A percentile compares a stretch with the other conserved stretches of the same genome.
These are phyloP conservation scores for Sordaria brevicollis DNA, from an alignment of 495 filamentous ascomycete species.

Conservation along the genomic window DNA sequence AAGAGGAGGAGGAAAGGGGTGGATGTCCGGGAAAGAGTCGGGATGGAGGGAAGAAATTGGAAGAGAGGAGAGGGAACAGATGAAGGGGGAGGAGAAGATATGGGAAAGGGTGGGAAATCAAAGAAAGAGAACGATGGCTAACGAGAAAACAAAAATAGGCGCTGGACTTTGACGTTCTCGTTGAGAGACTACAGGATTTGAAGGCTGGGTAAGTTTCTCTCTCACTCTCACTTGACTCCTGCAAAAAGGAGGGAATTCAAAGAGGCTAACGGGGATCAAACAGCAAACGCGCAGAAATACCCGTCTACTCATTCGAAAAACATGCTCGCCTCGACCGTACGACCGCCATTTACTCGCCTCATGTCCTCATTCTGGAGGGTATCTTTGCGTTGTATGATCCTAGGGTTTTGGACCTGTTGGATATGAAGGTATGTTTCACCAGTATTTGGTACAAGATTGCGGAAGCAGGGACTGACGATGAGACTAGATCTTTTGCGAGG, in stretches of 20 bases:
- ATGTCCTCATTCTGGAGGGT: slow-evolving; percentile 89
- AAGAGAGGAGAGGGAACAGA: not conserved
- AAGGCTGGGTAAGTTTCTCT: slow-evolving; percentile 68
- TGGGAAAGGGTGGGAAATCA: not conserved
- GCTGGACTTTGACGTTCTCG: slow-evolving; percentile 87
- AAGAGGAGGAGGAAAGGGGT: too few relatives aligned
- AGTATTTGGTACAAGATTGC: not conserved
- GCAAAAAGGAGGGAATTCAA: too few relatives aligned
- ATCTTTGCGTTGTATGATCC: slow-evolving; percentile 91
- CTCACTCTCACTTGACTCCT: not conserved
- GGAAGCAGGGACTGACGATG: not conserved
- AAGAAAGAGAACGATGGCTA: not conserved
- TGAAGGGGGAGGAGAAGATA: slow-evolving; percentile 7
- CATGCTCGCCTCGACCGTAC: slow-evolving; percentile 73
- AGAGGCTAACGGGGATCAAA: too few relatives aligned
- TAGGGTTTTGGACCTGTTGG: slow-evolving; percentile 74
- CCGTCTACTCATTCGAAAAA: slow-evolving; percentile 89
- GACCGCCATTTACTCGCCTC: slow-evolving; percentile 86
- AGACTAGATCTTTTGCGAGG: slow-evolving; percentile 81
- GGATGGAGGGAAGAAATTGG: too few relatives aligned
- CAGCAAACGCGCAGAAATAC: slow-evolving; percentile 87
- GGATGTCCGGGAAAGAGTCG: too few relatives aligned
- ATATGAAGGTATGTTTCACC: slow-evolving; percentile 62
- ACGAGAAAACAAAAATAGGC: too few relatives aligned
- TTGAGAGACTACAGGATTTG: slow-evolving; percentile 69